phyloP scores from a whole-genome alignment of 345 rosid species.

The Sonneratia caseolaris region DNA sequence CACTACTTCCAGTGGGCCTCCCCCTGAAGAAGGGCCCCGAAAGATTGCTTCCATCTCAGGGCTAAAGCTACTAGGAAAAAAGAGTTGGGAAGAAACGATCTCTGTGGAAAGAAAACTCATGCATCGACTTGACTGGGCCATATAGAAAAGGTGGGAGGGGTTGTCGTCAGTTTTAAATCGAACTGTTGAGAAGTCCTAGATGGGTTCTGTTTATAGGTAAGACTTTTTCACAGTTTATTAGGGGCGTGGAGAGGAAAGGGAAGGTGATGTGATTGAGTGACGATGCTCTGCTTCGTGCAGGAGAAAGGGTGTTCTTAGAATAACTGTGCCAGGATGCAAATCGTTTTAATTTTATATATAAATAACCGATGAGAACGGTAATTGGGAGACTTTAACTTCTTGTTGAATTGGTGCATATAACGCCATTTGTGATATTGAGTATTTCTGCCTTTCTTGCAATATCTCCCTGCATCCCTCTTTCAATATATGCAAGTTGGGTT shows the following conservation, averaged over 20 bases:
- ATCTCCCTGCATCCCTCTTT: too few relatives aligned
- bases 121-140: background rate
- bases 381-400: background rate
- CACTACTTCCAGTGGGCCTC: constrained; percentile 39
- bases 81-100: background rate
- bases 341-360: constrained; percentile 1
- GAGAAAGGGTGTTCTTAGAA: constrained; percentile 4
- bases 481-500: too few relatives aligned
- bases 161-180: too few relatives aligned
- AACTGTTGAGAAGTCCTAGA: too few relatives aligned
- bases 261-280: too few relatives aligned
- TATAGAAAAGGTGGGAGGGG: background rate
- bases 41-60: background rate
- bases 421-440: background rate
- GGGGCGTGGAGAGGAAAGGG: background rate
- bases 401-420: background rate
- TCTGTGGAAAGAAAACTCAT: constrained; percentile 2
- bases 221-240: background rate
- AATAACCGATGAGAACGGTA: constrained; percentile 2
- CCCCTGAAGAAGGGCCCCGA: constrained; percentile 9
- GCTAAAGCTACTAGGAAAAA: background rate
- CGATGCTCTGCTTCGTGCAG: background rate
- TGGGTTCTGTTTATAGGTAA: too few relatives aligned
- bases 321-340: constrained; percentile 6
- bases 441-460: too few relatives aligned